Base-by-base conservation (phyloP, 176 grass and related monocot species). In the Tillandsia leiboldiana region DNA sequence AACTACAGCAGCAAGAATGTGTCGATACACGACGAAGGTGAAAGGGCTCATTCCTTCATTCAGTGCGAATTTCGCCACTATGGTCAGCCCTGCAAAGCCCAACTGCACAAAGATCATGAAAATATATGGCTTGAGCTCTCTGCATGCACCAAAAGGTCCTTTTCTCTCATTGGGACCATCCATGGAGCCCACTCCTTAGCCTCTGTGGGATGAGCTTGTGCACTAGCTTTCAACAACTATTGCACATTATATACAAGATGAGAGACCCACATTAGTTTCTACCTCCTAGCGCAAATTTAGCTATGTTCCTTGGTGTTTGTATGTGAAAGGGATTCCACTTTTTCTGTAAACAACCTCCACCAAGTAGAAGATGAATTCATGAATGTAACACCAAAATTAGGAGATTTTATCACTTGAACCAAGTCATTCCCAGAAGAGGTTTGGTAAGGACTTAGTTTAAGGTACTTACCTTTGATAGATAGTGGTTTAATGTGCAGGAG, bases 21-120 rank as follows among this genome's bases (percentile, higher is more conserved):
- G 76, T 27, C 68, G 53, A 15, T 79, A 79, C 28, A 79, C 76
- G 49, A 79, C 76, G 53, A 79, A 79, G 14, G 67, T 79, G 68
- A 62, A 72, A 27, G 76, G 66, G 62, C 51, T 72, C 76, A 79
- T 79, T 15, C 76, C 76, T 70, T 58, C 76, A 79, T 53, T 72
- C 11, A 79, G 70, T 63, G 67, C 76, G 56, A 79, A 53, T 53
- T 79, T 68, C 22, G 53, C 66, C 18, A 65, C 56, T 63, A 79
- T 65, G 11, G 76, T 79, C 67, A 79, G 49, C 56, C 76, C 76
- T 0, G 67, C 68, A 65, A 79, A 52, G 13, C 53, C 56, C 27
- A 79, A 28, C 62, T 79, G 76, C 51, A 79, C 52, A 69, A 70
- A 65, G 33, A 79, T 13, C 76, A 79, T 71, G 18, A 72, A 68